Percentiles rank a stretch among this genome's conserved stretches.
These are phyloP conservation scores for Saposhnikovia divaricata DNA, from an alignment of 129 eudicot genomes.

Conservation along the genomic window DNA sequence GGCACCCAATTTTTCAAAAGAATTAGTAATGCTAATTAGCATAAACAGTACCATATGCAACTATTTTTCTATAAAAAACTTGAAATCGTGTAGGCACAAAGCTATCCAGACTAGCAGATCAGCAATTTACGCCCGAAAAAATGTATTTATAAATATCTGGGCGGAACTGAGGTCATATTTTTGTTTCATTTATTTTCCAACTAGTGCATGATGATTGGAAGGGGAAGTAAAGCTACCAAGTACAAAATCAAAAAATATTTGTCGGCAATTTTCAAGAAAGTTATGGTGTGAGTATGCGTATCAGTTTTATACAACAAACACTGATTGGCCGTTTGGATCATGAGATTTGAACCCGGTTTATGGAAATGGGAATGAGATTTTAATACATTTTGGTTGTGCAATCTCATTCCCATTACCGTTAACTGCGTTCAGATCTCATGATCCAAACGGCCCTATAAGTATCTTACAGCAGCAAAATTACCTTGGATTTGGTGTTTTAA, in stretches of 20 bases:
- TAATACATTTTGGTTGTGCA: no score
- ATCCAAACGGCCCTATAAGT: no score
- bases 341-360: no score
- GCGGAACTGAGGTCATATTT: not conserved
- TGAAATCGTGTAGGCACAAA: not conserved
- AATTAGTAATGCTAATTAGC: not conserved
- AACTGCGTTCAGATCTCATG: no score
- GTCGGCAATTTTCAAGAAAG: not conserved
- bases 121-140: not conserved
- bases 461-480: conserved; percentile 18
- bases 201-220: not conserved
- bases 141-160: not conserved
- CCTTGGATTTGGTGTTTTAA: conserved; percentile 61
- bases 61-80: not conserved
- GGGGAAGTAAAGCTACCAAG: not conserved
- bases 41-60: not conserved
- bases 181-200: not conserved
- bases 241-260: not conserved
- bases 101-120: not conserved
- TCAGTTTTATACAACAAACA: not conserved
- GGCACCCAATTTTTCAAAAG: not conserved
- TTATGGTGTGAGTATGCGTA: not conserved
- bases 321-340: no score
- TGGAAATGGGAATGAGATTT: no score
- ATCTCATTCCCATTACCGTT: no score